Evolutionary conservation across 495 filamentous ascomycete genomes (phyloP).

Genomic region (Hapsidospora chrysogenum): DNA sequence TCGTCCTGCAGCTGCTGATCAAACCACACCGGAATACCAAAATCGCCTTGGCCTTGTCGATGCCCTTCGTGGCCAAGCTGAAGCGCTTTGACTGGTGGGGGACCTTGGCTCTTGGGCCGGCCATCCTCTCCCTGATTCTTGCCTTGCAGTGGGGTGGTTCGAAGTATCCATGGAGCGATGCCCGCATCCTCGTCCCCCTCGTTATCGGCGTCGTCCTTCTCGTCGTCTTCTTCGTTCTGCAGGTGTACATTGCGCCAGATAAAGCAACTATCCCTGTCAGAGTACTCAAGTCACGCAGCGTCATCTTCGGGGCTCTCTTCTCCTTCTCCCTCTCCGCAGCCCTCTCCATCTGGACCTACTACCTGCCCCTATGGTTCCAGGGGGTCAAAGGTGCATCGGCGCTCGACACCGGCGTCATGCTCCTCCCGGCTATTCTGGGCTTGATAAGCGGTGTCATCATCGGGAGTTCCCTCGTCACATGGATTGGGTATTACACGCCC

Average conservation of each 20-base stretch:
- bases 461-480: too few relatives aligned
- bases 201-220: conserved; percentile 42
- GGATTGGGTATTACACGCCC: conserved; percentile 44
- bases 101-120: conserved; percentile 42
- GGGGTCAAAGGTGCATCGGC: conserved; percentile 38
- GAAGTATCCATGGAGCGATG: conserved; percentile 41
- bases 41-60: conserved; percentile 16
- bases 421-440: conserved; percentile 27
- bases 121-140: conserved; percentile 45
- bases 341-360: conserved; percentile 51
- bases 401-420: conserved; percentile 31
- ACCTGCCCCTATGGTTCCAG: conserved; percentile 54
- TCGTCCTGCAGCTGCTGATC: conserved; percentile 32
- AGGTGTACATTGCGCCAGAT: conserved; percentile 41
- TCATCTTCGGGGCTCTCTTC: conserved; percentile 35
- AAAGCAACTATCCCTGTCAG: conserved; percentile 58
- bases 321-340: conserved; percentile 29
- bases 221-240: conserved; percentile 37
- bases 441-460: conserved; percentile 28
- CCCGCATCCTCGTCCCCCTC: conserved; percentile 45
- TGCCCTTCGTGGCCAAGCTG: conserved; percentile 19
- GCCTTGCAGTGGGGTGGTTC: conserved; percentile 65
- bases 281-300: conserved; percentile 48
- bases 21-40: too few relatives aligned
- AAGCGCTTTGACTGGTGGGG: conserved; percentile 46